phyloP scores from a whole-genome alignment of 495 filamentous ascomycete genomes.

The Viridothelium virens region DNA sequence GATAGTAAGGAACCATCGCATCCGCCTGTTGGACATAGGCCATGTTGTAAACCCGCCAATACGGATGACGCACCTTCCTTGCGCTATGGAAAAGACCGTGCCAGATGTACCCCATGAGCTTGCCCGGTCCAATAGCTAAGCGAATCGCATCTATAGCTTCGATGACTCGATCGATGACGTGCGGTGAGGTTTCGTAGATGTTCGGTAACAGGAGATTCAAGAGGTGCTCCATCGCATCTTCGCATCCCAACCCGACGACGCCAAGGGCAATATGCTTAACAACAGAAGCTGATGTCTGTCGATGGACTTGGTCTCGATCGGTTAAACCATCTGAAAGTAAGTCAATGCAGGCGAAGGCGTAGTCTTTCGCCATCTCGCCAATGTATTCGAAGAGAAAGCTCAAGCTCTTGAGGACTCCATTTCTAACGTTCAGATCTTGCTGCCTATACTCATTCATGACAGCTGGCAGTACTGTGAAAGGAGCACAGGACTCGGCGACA shows the following conservation, averaged over 20 bases:
- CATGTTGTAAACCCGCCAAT: constrained; percentile 94
- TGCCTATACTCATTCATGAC: constrained; percentile 99
- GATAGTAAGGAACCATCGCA: constrained; percentile 93
- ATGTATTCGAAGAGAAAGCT: constrained; percentile 99
- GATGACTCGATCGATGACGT: constrained; percentile 96
- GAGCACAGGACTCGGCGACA: constrained; percentile 99
- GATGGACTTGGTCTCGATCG: constrained; percentile 96
- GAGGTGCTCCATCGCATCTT: constrained; percentile 97
- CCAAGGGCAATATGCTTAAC: constrained; percentile 97
- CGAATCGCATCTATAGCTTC: constrained; percentile 96
- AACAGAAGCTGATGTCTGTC: constrained; percentile 90
- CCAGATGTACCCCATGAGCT: constrained; percentile 96
- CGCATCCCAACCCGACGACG: constrained; percentile 92
- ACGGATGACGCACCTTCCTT: constrained; percentile 83
- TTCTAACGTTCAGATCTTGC: constrained; percentile 96
- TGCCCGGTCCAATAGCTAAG: constrained; percentile 83
- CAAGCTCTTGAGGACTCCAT: constrained; percentile 93
- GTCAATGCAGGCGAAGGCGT: constrained; percentile 97
- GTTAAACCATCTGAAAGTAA: constrained; percentile 95
- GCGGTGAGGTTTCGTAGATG: constrained; percentile 94
- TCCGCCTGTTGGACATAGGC: constrained; percentile 93
- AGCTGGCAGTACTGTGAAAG: constrained; percentile 96
- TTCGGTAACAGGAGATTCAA: constrained; percentile 95
- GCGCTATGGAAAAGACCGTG: constrained; percentile 95
- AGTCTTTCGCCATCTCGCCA: constrained; percentile 99